Conservation (phyloP, 139 green algal species). For the Chlorella sp. region DNA sequence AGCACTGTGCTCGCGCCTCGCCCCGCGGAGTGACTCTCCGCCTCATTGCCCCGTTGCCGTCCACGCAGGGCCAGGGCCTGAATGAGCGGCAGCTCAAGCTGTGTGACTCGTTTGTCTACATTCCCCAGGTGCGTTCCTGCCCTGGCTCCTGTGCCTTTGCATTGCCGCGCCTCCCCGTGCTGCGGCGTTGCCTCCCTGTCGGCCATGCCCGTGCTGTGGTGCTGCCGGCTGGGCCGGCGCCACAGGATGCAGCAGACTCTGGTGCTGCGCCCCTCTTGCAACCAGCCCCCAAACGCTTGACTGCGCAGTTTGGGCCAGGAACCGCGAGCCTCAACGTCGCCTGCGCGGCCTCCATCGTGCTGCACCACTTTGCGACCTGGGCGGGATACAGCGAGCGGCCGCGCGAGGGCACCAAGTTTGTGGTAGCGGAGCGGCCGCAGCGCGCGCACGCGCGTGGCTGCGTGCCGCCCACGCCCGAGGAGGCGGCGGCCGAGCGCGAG, state of each 20-base stretch:
- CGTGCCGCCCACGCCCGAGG: slow-evolving; percentile 20
- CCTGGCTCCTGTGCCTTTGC: too few relatives aligned
- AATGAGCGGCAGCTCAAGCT: slow-evolving; percentile 73
- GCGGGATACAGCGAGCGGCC: slow-evolving; percentile 70
- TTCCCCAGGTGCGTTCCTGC: too few relatives aligned
- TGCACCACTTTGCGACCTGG: slow-evolving; percentile 93
- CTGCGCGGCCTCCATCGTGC: slow-evolving; percentile 89
- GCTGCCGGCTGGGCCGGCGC: too few relatives aligned
- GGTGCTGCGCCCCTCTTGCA: too few relatives aligned
- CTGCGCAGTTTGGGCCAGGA: slow-evolving; percentile 71
- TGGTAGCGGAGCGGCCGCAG: slow-evolving; percentile 56
- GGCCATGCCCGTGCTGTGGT: too few relatives aligned
- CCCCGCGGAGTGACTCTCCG: too few relatives aligned
- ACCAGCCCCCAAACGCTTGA: too few relatives aligned
- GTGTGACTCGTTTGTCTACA: slow-evolving; percentile 96
- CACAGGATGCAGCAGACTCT: too few relatives aligned
- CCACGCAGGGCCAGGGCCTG: slow-evolving; percentile 81
- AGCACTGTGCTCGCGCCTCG: not conserved
- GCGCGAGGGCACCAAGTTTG: slow-evolving; percentile 77
- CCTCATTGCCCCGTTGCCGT: not conserved
- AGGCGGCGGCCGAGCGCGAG: slow-evolving; percentile 20
- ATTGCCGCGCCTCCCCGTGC: too few relatives aligned
- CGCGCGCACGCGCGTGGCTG: slow-evolving; percentile 35
- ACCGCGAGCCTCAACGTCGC: slow-evolving; percentile 97
- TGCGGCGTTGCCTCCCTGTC: too few relatives aligned